Evolutionary conservation across 2,329 filamentous ascomycete species (phyloP).

Genomic region (Arthroderma sp.): DNA sequence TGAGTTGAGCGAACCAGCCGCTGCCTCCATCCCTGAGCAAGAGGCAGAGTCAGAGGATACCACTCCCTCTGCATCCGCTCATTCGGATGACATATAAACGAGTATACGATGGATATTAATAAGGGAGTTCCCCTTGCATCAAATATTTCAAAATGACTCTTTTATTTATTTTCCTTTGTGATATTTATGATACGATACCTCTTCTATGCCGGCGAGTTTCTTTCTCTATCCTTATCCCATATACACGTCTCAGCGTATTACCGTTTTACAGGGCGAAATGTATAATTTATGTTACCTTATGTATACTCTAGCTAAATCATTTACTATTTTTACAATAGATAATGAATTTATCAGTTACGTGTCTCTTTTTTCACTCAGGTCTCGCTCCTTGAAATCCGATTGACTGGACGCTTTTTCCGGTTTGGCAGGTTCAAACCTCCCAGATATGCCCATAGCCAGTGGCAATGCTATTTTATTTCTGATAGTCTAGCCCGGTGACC

Average conservation of each 20-base stretch:
- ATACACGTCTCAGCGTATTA: neutral
- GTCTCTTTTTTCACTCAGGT: no score
- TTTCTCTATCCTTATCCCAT: neutral
- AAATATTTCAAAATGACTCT: neutral
- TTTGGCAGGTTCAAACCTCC: no score
- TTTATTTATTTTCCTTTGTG: neutral
- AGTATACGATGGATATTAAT: neutral
- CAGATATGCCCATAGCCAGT: no score
- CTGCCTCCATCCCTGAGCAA: neutral
- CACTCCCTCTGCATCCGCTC: neutral
- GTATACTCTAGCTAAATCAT: neutral
- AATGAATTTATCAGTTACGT: no score
- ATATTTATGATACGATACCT: conserved; percentile 2
- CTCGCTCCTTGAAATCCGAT: no score
- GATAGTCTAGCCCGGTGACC: no score
- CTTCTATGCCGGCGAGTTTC: neutral
- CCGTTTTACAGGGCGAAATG: neutral
- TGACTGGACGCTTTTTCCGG: no score
- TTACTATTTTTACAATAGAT: no score
- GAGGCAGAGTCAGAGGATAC: neutral
- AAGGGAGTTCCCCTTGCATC: neutral
- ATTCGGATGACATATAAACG: neutral
- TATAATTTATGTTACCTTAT: neutral
- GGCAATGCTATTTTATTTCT: no score
- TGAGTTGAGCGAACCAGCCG: neutral